A percentile compares a stretch with the other conserved stretches of the same genome.
These are phyloP conservation scores for Irpex sp. DNA, from an alignment of 1,284 basidiomycete species.

Conservation along the genomic window DNA sequence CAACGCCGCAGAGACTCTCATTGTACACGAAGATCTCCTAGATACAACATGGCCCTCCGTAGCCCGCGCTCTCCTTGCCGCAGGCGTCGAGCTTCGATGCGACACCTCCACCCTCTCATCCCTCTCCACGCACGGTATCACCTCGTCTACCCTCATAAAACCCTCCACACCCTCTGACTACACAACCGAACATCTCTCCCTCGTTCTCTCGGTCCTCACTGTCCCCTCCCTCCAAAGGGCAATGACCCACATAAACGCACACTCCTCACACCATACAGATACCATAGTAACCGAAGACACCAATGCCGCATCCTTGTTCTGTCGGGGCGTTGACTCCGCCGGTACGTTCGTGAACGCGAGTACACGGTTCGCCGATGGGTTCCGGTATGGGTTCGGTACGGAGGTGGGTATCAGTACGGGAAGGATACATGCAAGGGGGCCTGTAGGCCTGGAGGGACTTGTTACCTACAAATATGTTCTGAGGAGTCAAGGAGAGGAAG, in stretches of 20 bases:
- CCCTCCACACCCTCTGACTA: conserved; percentile 65
- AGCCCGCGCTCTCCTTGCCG: conserved; percentile 67
- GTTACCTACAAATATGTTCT: conserved; percentile 95
- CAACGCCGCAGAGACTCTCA: conserved; percentile 89
- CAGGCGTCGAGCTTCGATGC: conserved; percentile 78
- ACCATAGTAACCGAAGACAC: conserved; percentile 86
- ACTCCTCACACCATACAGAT: conserved; percentile 96
- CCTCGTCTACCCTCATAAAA: conserved; percentile 44
- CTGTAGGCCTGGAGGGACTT: conserved; percentile 93
- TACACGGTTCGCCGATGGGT: conserved; percentile 96
- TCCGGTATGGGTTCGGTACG: conserved; percentile 95
- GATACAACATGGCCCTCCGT: conserved; percentile 78
- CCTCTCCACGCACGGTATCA: conserved; percentile 32
- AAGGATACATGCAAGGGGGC: conserved; percentile 94
- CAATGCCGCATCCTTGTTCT: conserved; percentile 69
- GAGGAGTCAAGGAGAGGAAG: conserved; percentile 65
- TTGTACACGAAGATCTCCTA: conserved; percentile 77
- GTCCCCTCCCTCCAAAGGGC: conserved; percentile 73
- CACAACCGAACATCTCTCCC: conserved; percentile 84
- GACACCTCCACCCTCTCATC: conserved; percentile 65
- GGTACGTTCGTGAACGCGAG: conserved; percentile 95
- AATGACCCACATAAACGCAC: conserved; percentile 87
- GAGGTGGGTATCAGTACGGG: conserved; percentile 98
- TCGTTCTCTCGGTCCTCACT: conserved; percentile 78
- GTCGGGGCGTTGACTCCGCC: conserved; percentile 85